Evolutionary conservation across 257 asterid species (phyloP).

Genomic region (Haberlea rhodopensis): DNA sequence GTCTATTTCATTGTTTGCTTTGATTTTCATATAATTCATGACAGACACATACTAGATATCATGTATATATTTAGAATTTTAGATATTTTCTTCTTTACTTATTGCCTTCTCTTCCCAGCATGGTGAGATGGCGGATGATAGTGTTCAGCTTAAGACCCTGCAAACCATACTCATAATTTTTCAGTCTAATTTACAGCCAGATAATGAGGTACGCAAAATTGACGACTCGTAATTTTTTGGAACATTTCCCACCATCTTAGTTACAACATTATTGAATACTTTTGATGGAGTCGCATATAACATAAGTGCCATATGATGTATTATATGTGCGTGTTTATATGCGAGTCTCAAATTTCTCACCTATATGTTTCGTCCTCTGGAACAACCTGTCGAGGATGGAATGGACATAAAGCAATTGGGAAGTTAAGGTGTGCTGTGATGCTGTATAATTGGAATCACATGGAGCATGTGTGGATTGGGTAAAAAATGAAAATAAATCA

Average conservation of each 20-base stretch:
- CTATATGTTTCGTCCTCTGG: too few relatives aligned
- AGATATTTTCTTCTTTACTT: constrained; percentile 11
- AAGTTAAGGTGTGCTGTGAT: too few relatives aligned
- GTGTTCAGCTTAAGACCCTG: constrained; percentile 85
- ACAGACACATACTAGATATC: constrained; percentile 5
- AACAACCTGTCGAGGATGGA: too few relatives aligned
- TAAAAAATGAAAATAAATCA: too few relatives aligned
- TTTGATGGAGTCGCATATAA: constrained; percentile 17
- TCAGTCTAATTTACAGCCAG: constrained; percentile 89
- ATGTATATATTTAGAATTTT: background rate
- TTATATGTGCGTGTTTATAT: background rate
- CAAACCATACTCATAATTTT: constrained; percentile 88
- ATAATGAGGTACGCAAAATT: constrained; percentile 67
- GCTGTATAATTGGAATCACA: too few relatives aligned
- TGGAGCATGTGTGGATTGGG: too few relatives aligned
- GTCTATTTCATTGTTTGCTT: background rate
- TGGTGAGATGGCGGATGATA: constrained; percentile 93
- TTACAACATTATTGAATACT: constrained; percentile 24
- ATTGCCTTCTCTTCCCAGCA: constrained; percentile 50
- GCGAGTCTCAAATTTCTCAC: too few relatives aligned
- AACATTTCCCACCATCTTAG: constrained; percentile 23
- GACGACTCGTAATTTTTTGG: constrained; percentile 15
- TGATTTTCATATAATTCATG: constrained; percentile 9
- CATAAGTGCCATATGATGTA: constrained; percentile 6
- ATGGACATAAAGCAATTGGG: too few relatives aligned